Evolutionary conservation across 1,284 basidiomycete genomes (phyloP), one percentile per base, ranked within the genome.

Genomic region (Puccinia hordei): DNA sequence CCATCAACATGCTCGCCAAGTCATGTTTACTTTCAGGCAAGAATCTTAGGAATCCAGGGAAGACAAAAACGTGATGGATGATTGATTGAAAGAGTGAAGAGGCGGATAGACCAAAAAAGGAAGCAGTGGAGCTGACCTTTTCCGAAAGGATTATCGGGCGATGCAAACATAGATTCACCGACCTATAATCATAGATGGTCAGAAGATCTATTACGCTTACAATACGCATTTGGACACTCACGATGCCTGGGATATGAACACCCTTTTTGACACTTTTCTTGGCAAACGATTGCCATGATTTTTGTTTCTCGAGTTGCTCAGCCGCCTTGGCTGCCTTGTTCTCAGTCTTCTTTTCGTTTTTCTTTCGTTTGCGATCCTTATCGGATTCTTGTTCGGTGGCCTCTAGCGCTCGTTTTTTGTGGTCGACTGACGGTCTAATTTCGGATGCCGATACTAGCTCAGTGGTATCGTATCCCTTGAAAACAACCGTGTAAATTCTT

Each of bases 201-300:
- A 24, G 44, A 49, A 27, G 44, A 17, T 13, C 1, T 0, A 27
- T 8, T n/a, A 0, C 27, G 10, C 27, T 22, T 12, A 17, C n/a
- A n/a, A 55, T 10, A 65, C 10, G n/a, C 15, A 72, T n/a, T 33
- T 19, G 22, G 22, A 27, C 5, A 57, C 81, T 92, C 93, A 57
- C 94, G 44, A 75, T 55, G 81, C 93, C 93, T 81, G 90, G 93
- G 83, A 92, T 93, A 87, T 91, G 92, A 51, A 95, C 91, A 10
- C 95, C 95, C 87, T 98, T 98, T 89, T 93, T 95, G 85, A 93
- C 91, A 46, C 92, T 91, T 88, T 97, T 98, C 87, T 95, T 96
- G 15, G 95, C 93, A 88, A 99, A 99, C 87, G 94, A 95, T 87
- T 98, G 93, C 96, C 96, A 99, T 27, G 91, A 91, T 82, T 90